Evolutionary conservation across 768 basidiomycete genomes (phyloP).

Genomic region (Rhizopogon vesiculosus): DNA sequence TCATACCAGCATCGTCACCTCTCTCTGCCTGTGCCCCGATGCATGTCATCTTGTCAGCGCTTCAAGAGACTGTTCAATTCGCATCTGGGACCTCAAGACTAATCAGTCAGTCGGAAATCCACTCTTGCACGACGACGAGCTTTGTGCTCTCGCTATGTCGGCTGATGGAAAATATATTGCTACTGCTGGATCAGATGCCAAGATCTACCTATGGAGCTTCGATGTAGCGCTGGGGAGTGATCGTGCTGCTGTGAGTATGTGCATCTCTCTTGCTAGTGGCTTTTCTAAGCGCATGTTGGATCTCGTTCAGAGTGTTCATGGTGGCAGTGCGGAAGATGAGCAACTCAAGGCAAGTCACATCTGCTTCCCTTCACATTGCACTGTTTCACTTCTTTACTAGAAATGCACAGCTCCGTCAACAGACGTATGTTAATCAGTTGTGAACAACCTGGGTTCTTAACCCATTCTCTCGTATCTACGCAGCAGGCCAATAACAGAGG

Average conservation of each 20-base stretch:
- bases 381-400: background rate
- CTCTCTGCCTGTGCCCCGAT: background rate
- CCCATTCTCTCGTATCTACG: too few relatives aligned
- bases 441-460: background rate
- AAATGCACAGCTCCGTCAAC: too few relatives aligned
- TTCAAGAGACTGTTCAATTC: background rate
- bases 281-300: background rate
- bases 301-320: background rate
- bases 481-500: background rate
- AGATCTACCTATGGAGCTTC: slow-evolving; percentile 77
- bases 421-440: background rate
- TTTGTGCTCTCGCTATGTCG: slow-evolving; percentile 72
- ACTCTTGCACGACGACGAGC: slow-evolving; percentile 76
- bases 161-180: slow-evolving; percentile 75
- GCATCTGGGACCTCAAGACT: background rate
- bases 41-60: background rate
- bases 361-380: too few relatives aligned
- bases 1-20: background rate
- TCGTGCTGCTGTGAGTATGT: background rate
- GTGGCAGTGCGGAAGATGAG: background rate
- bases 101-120: slow-evolving; percentile 21
- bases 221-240: slow-evolving; percentile 23
- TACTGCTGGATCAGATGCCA: slow-evolving; percentile 74
- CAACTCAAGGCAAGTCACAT: background rate
- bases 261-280: background rate